Base-by-base conservation (phyloP, 2,329 filamentous ascomycete genomes). In the Fusarium concolor region DNA sequence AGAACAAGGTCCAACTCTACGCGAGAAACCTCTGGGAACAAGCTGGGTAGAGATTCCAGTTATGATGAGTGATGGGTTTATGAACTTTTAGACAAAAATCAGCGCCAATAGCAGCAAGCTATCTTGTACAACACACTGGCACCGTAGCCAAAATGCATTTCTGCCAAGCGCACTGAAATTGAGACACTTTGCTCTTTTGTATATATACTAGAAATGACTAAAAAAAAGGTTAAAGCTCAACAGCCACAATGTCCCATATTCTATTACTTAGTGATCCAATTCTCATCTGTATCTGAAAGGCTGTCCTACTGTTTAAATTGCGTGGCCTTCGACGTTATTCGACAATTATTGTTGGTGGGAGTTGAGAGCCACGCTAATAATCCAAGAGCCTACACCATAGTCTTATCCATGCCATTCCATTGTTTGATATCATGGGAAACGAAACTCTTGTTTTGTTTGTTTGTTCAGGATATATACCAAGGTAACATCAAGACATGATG, bases 51-150 rank as follows among this genome's bases (percentile, higher is more conserved):
- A 42, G 35, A 31, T 37, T 60, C 67, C 54, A 53, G 57, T 56
- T 60, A 47, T 69, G 54, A 70, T 49, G 67, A 70, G 67, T 70
- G 67, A 70, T 65, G 67, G 67, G 57, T 70, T 69, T 62, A 70
- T 55, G 67, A 70, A 66, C 58, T 46, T 66, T 47, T 70, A 70
- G 67, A 70, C 57, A 70, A 67, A 26, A 68, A 56, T 33, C 38
- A 64, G 67, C 63, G 51, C 56, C 43, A 60, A 58, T 56, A 64
- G 61, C 60, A 64, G 35, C 35, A 26, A 64, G 58, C 62, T 70
- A 65, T 64, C 28, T 52, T 70, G 67, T 70, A 70, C 47, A 62
- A 57, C 35, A 69, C 38, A 33, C n/a, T 39, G 53, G 57, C 56
- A 58, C 24, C 50, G 64, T 35, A 28, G 54, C 46, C 29, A 56